Conservation (phyloP, 208 protist genomes). For the Leishmania tropica region DNA sequence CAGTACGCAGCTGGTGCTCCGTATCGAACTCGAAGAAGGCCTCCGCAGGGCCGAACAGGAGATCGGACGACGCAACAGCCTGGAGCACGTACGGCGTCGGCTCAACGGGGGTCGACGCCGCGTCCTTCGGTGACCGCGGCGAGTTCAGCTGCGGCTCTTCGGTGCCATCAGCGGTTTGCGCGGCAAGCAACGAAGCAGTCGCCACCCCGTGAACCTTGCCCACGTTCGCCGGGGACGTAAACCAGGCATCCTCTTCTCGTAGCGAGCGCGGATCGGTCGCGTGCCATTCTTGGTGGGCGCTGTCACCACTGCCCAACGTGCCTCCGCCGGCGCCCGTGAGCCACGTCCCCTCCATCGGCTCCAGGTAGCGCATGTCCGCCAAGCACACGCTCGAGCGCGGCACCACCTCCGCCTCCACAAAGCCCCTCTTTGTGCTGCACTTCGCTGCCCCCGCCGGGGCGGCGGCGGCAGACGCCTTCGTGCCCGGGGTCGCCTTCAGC, state of each 20-base stretch:
- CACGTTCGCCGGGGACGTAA: neutral
- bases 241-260: neutral
- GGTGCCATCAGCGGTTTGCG: neutral
- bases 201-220: neutral
- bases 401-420: neutral
- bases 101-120: neutral
- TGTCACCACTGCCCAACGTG: neutral
- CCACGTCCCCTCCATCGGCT: neutral
- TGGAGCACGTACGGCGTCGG: conserved; percentile 31
- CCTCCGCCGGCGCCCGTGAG: neutral
- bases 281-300: neutral
- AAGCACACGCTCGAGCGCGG: conserved; percentile 16
- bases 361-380: conserved; percentile 34
- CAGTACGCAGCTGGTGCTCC: conserved; percentile 23
- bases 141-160: neutral
- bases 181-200: neutral
- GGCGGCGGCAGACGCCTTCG: neutral
- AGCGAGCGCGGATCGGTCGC: neutral
- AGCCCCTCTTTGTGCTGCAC: neutral
- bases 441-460: neutral
- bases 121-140: neutral
- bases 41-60: conserved; percentile 58
- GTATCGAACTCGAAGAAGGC: conserved; percentile 41
- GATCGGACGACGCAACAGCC: conserved; percentile 37
- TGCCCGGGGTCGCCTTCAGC: neutral